These are phyloP conservation scores for Lachancea waltii DNA, from an alignment of 805 yeast species.

Conservation along the genomic window DNA sequence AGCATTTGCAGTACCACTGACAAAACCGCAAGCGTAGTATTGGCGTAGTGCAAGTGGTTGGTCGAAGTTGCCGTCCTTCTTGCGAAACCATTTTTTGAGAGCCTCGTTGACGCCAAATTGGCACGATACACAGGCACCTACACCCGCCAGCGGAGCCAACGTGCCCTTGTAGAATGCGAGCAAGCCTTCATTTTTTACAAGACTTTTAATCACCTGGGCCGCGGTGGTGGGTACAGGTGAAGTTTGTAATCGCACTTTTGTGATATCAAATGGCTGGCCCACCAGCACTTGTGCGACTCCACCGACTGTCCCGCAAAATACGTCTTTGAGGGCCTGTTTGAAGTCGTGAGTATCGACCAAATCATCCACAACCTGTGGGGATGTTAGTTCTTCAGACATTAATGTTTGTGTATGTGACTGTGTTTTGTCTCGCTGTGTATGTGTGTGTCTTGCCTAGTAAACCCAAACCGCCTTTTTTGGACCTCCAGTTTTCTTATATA, in stretches of 20 bases:
- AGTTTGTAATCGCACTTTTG: slow-evolving; percentile 87
- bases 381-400: slow-evolving; percentile 12
- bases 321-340: slow-evolving; percentile 57
- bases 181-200: slow-evolving; percentile 75
- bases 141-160: slow-evolving; percentile 85
- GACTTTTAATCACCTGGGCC: slow-evolving; percentile 64
- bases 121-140: slow-evolving; percentile 96
- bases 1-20: slow-evolving; percentile 91
- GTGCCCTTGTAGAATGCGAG: slow-evolving; percentile 90
- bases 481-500: no score
- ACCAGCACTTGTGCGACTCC: slow-evolving; percentile 93
- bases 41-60: slow-evolving; percentile 42
- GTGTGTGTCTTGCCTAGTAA: no score
- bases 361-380: slow-evolving; percentile 13
- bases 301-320: slow-evolving; percentile 88
- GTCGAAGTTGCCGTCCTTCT: slow-evolving; percentile 1
- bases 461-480: no score
- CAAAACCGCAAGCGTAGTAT: slow-evolving; percentile 79
- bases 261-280: slow-evolving; percentile 96
- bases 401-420: no score
- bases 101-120: slow-evolving; percentile 93
- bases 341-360: slow-evolving; percentile 8
- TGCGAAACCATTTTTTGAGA: slow-evolving; percentile 70
- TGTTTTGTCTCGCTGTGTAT: no score
- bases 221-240: slow-evolving; percentile 70